phyloP scores from a whole-genome alignment of 495 filamentous ascomycete genomes.

The Daldinia grandis region DNA sequence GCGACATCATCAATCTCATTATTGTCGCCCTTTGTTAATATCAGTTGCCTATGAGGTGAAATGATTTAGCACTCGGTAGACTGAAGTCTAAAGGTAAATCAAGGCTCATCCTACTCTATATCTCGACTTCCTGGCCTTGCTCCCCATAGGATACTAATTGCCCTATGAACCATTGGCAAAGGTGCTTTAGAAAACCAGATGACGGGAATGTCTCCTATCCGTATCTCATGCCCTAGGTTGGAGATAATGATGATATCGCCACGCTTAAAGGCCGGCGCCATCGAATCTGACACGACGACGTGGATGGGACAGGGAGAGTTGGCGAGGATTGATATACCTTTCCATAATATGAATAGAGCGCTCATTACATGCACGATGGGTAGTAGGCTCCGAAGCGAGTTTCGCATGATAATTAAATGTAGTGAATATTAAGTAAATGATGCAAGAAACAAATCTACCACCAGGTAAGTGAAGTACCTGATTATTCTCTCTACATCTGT shows the following conservation, averaged over 20 bases:
- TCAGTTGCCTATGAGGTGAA: constrained; percentile 1
- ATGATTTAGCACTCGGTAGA: background rate
- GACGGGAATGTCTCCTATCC: constrained; percentile 46
- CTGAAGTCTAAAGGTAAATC: background rate
- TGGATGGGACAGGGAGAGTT: constrained; percentile 37
- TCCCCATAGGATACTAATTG: constrained; percentile 25
- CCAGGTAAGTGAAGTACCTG: background rate
- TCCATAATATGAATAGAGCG: constrained; percentile 37
- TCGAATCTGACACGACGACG: constrained; percentile 45
- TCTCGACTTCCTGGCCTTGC: background rate
- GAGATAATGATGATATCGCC: constrained; percentile 48
- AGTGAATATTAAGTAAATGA: background rate
- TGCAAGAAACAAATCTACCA: background rate
- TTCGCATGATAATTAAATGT: background rate
- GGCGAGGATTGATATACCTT: constrained; percentile 25
- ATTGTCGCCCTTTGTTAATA: constrained; percentile 18
- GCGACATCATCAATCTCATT: constrained; percentile 10
- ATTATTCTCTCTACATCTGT: background rate
- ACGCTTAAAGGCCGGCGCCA: constrained; percentile 50
- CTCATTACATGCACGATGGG: constrained; percentile 23
- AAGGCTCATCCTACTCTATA: background rate
- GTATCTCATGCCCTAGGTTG: constrained; percentile 33
- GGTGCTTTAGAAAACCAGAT: constrained; percentile 45
- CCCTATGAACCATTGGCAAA: constrained; percentile 52
- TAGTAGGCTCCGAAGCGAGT: background rate